Evolutionary conservation across 352 stramenopile species (phyloP), one percentile per base, ranked within the genome.

Genomic region (Paralagenidium karlingii): DNA sequence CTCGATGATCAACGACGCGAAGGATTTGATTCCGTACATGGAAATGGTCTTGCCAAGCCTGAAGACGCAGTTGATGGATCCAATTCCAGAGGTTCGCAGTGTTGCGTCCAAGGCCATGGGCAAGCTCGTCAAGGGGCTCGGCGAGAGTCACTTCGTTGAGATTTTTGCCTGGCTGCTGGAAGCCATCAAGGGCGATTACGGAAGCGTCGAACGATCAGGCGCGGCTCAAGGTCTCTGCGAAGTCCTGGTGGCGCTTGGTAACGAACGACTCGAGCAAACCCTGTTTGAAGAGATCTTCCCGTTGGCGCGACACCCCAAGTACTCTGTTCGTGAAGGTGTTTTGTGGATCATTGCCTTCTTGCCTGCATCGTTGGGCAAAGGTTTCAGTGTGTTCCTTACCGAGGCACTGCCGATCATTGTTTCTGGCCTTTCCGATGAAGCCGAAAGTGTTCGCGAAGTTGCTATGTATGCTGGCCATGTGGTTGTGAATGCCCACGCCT

Each of bases 341-440:
- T 47, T 99, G 24, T 99, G 96, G 96, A 87, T 98, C 38, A 79
- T 99, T 38, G 97, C 94, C 24, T 99, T 99, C 63, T 56, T 99
- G 46, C 96, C 97, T 5, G 88, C 86, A n/a, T 78, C 86, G 19
- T 70, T 98, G 37, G 91, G 92, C 39, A 86, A 93, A 41, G 58
- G 64, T 19, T 99, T 98, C 65, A 73, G 86, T 5, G 63, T 82
- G 26, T 89, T 98, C 39, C 85, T 99, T 45, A 70, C 84, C 43
- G 71, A 85, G 43, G 94, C 93, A 22, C 69, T 99, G 34, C 94
- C 94, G 18, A 93, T 98, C 32, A 81, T 99, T 25, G 80, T 99
- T 10, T 70, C 75, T 18, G 97, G 96, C 50, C 68, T 99, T 21
- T 96, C 94, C 26, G 97, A 99, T 58, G 96, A 99, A 60, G 86